Base-by-base conservation (phyloP, 495 filamentous ascomycete genomes). In the Hypoxylon cercidicola region DNA sequence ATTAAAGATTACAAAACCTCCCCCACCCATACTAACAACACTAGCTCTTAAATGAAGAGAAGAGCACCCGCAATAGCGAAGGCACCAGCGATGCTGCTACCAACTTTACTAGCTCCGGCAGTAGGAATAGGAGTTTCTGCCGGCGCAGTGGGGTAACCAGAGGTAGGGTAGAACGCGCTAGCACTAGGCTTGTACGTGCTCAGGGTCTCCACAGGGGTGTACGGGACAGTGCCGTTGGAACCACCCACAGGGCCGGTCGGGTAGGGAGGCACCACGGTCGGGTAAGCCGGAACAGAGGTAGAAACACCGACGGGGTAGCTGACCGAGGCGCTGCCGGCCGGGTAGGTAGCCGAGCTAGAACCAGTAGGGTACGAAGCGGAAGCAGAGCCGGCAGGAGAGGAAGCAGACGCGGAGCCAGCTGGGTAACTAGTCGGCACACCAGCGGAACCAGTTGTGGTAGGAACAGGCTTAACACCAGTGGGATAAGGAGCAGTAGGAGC, bases 401-500 rank as follows among this genome's bases (percentile, higher is more conserved):
- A 52, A 11, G 46, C 47, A 48, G 69, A 43, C 1, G 66, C 46
- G 12, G 60, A 52, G 25, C 40, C 55, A 23, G 37, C 25, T 6
- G 64, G 53, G 18, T 32, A 56, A 47, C 54, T 20, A 19, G 40
- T 25, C 7, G 19, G 61, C 19, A 19, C n/a, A 28, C 50, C 48
- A 21, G 46, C 20, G 12, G 64, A 50, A 21, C 50, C 49, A 39
- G 19, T 51, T 35, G 59, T 62, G 61, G 45, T 55, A 20, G 48
- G 32, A 40, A 54, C 48, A 34, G 48, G 37, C 45, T 52, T 59
- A 41, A n/a, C 43, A 52, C 45, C 56, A 10, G 65, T 64, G n/a
- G 72, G 70, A 64, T 62, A 72, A 32, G 72, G 66, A 21, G 69
- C 56, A 23, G 70, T 70, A 3, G 72, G 69, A 20, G 65, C 18